Base-by-base conservation (phyloP, 179 eudicot genomes). In the Pouteria campechiana region DNA sequence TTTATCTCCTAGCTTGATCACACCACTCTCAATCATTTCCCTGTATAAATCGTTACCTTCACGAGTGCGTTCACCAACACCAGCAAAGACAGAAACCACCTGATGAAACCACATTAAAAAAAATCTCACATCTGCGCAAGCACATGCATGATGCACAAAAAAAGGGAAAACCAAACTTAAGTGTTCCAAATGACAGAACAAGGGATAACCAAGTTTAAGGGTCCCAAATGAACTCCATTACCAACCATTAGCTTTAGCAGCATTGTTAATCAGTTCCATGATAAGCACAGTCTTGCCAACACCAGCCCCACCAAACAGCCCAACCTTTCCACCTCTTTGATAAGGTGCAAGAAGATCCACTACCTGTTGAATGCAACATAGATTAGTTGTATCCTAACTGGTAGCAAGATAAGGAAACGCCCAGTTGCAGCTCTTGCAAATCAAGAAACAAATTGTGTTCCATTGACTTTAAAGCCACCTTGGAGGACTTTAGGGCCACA, bases 81-180 rank as follows among this genome's bases (percentile, higher is more conserved):
- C 97, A 65, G 92, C 95, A 44, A 88, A 88, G 47, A 88, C 93
- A 54, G 97, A 88, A 84, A 75, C 97, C 97, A 78, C 97, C 97
- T 88, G 68, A 50, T 20, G n/a, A n/a, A n/a, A n/a, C n/a, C n/a
- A n/a, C 34, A 37, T n/a, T 10, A 41, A 13, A 40, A 8, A 0
- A n/a, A n/a, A n/a, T n/a, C n/a, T n/a, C n/a, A n/a, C n/a, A n/a
- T n/a, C n/a, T n/a, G n/a, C n/a, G n/a, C n/a, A n/a, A n/a, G n/a
- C n/a, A n/a, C n/a, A n/a, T n/a, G n/a, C n/a, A n/a, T n/a, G n/a
- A n/a, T n/a, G n/a, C n/a, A n/a, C n/a, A n/a, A 3, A 14, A 45
- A 50, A 55, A 46, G 7, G 30, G 14, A 27, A 41, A 19, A 45
- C 21, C 30, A 8, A 20, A 49, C 3, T 10, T 25, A 46, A 15